Percentiles rank a stretch among this genome's conserved stretches.
Conservation (phyloP, 169 alveolate species). For the Amoebophrya sp. region DNA sequence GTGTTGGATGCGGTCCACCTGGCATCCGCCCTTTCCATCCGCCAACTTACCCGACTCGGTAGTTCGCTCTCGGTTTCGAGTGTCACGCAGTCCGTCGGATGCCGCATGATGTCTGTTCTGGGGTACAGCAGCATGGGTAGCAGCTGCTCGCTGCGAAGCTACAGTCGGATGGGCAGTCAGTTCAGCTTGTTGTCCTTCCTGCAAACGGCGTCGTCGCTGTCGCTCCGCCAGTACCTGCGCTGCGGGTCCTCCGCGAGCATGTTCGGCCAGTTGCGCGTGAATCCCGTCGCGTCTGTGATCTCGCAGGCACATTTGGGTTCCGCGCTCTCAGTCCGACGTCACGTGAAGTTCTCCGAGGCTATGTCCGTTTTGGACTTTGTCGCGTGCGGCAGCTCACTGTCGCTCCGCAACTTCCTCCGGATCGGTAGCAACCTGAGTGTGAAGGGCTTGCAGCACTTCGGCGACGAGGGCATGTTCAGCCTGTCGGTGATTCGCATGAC, state of each 20-base stretch:
- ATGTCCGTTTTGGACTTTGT: conserved; percentile 14
- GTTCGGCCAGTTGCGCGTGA: neutral
- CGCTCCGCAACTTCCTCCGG: neutral
- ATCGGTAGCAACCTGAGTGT: neutral
- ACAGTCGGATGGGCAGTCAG: neutral
- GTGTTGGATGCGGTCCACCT: neutral
- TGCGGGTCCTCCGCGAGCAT: neutral
- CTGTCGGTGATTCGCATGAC: conserved; percentile 21
- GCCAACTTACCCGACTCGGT: neutral
- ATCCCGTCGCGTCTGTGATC: neutral
- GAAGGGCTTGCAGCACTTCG: neutral
- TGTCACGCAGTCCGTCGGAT: neutral
- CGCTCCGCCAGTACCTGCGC: neutral
- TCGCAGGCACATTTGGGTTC: neutral
- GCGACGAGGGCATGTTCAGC: neutral
- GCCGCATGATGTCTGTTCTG: neutral
- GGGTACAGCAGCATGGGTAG: neutral
- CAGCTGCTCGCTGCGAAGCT: neutral
- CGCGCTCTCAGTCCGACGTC: neutral
- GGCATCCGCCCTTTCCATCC: neutral
- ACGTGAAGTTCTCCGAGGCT: neutral
- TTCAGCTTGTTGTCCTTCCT: neutral
- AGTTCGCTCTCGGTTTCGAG: neutral
- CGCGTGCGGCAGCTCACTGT: neutral
- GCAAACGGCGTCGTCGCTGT: neutral